Percentiles rank a stretch among this genome's conserved stretches.
phyloP scores from a whole-genome alignment of 1,284 basidiomycete species.

The Malassezia restricta region DNA sequence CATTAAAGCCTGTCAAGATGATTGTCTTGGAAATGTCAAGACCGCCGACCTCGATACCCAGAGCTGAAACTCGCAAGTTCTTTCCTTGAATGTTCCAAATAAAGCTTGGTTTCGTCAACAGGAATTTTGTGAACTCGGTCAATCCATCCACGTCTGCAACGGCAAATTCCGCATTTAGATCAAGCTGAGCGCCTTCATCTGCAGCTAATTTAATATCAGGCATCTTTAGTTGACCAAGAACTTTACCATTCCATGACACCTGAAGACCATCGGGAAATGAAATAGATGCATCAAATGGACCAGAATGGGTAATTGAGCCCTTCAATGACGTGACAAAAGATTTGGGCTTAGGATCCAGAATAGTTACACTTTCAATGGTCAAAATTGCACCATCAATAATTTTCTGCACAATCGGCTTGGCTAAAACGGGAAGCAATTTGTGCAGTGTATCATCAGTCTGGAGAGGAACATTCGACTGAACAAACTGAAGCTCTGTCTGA shows the following conservation, averaged over 20 bases:
- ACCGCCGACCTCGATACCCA: constrained; percentile 50
- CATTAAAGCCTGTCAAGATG: constrained; percentile 61
- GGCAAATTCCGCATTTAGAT: constrained; percentile 54
- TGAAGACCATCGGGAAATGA: constrained; percentile 57
- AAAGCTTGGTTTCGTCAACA: constrained; percentile 60
- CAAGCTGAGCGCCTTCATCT: constrained; percentile 57
- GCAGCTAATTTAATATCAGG: constrained; percentile 49
- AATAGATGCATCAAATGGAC: constrained; percentile 64
- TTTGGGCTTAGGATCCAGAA: constrained; percentile 48
- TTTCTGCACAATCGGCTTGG: constrained; percentile 66
- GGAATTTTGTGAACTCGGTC: constrained; percentile 57
- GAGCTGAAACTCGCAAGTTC: constrained; percentile 54
- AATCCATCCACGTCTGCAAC: constrained; percentile 57
- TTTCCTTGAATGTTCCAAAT: constrained; percentile 63
- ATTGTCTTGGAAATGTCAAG: constrained; percentile 57
- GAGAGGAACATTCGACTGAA: constrained; percentile 54
- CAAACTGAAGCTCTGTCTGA: constrained; percentile 55
- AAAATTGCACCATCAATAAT: constrained; percentile 57
- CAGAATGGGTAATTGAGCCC: constrained; percentile 61
- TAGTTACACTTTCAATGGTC: constrained; percentile 30
- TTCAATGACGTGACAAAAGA: constrained; percentile 57
- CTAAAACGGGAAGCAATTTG: constrained; percentile 59
- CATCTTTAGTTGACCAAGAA: constrained; percentile 58
- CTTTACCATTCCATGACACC: constrained; percentile 56
- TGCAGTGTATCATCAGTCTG: constrained; percentile 57